phyloP scores from a whole-genome alignment of 495 filamentous ascomycete species.

The Aspergillus affinis region DNA sequence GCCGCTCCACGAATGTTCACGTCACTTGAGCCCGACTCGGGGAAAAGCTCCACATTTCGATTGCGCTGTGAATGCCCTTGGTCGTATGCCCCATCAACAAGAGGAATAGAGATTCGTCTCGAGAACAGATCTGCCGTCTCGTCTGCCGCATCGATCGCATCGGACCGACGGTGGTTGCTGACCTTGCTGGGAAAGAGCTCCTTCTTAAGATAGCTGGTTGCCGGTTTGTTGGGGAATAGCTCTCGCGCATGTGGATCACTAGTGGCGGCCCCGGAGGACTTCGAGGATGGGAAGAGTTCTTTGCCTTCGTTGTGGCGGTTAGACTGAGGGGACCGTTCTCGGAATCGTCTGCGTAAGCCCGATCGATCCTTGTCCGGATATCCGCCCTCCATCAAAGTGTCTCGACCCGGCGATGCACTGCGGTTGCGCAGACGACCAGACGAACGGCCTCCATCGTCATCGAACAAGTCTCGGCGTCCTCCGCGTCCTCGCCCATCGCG shows the following conservation, averaged over 20 bases:
- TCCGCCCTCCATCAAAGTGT: conserved; percentile 56
- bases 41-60: conserved; percentile 43
- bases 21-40: conserved; percentile 30
- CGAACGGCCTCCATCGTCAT: conserved; percentile 29
- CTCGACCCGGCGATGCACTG: conserved; percentile 71
- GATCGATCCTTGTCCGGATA: conserved; percentile 42
- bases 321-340: conserved; percentile 41
- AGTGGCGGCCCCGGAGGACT: conserved; percentile 13
- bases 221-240: conserved; percentile 50
- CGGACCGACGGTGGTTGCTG: conserved; percentile 63
- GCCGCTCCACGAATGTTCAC: conserved; percentile 66
- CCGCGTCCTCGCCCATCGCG: conserved; percentile 28
- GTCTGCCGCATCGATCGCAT: conserved; percentile 64
- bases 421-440: conserved; percentile 56
- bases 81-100: conserved; percentile 47
- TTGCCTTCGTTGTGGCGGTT: conserved; percentile 37
- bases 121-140: conserved; percentile 60
- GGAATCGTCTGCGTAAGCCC: conserved; percentile 39
- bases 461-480: conserved; percentile 53
- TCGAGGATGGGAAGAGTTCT: conserved; percentile 45
- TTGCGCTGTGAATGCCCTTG: conserved; percentile 25
- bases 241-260: conserved; percentile 35
- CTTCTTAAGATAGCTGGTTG: conserved; percentile 51
- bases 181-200: conserved; percentile 70
- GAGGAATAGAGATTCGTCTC: conserved; percentile 51